These are phyloP conservation scores for Gynochthodes officinalis DNA, from an alignment of 257 asterid genomes.

Conservation along the genomic window DNA sequence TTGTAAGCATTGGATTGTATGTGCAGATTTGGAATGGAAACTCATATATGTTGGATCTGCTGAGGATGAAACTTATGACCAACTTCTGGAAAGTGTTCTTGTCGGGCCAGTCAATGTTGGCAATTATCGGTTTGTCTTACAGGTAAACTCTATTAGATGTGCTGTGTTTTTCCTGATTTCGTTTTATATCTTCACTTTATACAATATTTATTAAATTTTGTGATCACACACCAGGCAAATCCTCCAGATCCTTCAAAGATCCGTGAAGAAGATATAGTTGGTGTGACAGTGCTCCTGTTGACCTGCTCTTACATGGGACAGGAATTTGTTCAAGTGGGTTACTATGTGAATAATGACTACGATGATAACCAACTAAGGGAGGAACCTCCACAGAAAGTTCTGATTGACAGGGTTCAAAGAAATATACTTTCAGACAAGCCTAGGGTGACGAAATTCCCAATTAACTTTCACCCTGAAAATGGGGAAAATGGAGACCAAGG, in stretches of 20 bases:
- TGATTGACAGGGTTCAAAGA: constrained; percentile 79
- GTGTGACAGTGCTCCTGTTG: constrained; percentile 87
- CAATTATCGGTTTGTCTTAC: constrained; percentile 84
- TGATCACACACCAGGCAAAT: constrained; percentile 57
- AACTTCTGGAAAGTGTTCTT: constrained; percentile 91
- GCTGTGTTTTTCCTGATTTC: constrained; percentile 1
- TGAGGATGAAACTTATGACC: constrained; percentile 95
- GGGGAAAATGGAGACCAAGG: constrained; percentile 59
- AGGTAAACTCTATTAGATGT: constrained; percentile 40
- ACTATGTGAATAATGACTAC: constrained; percentile 90
- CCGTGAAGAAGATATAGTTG: constrained; percentile 91
- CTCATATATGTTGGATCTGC: constrained; percentile 98
- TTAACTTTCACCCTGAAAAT: constrained; percentile 72
- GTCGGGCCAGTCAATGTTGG: constrained; percentile 98
- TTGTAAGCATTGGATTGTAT: constrained; percentile 13
- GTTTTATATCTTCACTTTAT: neutral
- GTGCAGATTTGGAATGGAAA: constrained; percentile 97
- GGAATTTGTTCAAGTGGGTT: constrained; percentile 92
- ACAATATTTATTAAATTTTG: neutral
- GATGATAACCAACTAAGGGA: constrained; percentile 77
- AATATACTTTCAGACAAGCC: constrained; percentile 86
- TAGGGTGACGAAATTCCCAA: constrained; percentile 90
- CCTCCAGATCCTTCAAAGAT: constrained; percentile 96
- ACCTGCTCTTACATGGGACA: constrained; percentile 94
- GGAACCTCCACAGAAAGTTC: constrained; percentile 83